Evolutionary conservation across 257 asterid species (phyloP), one percentile per base, ranked within the genome.

Genomic region (Primulina huaijiensis): DNA sequence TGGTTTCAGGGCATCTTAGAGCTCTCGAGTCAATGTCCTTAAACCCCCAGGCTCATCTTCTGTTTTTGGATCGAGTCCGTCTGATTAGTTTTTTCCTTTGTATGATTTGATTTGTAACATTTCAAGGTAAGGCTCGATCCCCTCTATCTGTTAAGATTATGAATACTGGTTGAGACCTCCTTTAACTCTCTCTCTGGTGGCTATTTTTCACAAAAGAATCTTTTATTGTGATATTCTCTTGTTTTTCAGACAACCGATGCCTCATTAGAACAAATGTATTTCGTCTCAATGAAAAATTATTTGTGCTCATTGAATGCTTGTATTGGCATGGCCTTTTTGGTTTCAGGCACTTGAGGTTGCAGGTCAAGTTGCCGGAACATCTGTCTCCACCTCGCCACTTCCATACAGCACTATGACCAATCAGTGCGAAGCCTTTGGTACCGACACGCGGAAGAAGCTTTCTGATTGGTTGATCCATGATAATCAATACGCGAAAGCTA

Each of bases 291-390:
- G 16, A 38, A 38, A 2, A 10, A 9, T 43, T 43, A 20, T 50
- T 14, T 20, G 12, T 7, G 14, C 14, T 40, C 6, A 67, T 67
- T 75, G 38, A 14, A n/a, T 40, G 30, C 33, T 64, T 27, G 20
- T 2, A 43, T 64, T 19, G 55, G 55, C 65, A n/a, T 56, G 29
- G 61, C 60, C 20, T 35, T 37, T 63, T 75, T 67, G 53, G 65
- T 82, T 75, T 77, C 86, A 94, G 97, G 99, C 99, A 25, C 92
- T 91, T 11, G 96, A 91, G 81, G 99, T 94, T 69, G 99, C 99
- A 43, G 94, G 99, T 58, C 97, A 94, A 77, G 99, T 94, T 35
- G 99, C 97, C n/a, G 97, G 99, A 71, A 73, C 97, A 59, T 79
- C 89, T 6, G 79, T 94, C 33, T 94, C 97, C 58, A 89, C 99